Conservation (phyloP, 176 grass and related monocot species). For the Zoysia japonica region DNA sequence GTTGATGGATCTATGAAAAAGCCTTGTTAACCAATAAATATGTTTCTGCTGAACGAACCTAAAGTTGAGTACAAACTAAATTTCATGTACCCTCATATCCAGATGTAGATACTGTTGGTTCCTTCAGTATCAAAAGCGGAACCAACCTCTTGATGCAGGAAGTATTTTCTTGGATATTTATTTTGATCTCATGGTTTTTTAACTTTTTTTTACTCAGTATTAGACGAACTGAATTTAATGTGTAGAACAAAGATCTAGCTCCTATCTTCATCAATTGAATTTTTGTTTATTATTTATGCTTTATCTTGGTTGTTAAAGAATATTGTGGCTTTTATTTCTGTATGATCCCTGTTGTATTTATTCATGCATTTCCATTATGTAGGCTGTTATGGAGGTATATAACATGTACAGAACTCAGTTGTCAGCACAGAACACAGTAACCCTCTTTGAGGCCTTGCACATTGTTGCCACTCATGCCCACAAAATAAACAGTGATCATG, state of each 20-base stretch:
- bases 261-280: slow-evolving; percentile 4
- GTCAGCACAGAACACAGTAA: slow-evolving; percentile 77
- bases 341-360: slow-evolving; percentile 30
- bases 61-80: background rate
- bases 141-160: slow-evolving; percentile 19
- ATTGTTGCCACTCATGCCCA: slow-evolving; percentile 85
- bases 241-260: slow-evolving; percentile 12
- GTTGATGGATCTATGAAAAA: background rate
- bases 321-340: slow-evolving; percentile 3
- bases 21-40: slow-evolving; percentile 3
- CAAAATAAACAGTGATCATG: slow-evolving; percentile 86
- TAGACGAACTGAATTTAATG: background rate
- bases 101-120: background rate
- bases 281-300: slow-evolving; percentile 10
- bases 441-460: slow-evolving; percentile 95
- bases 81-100: background rate
- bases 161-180: slow-evolving; percentile 9
- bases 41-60: background rate
- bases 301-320: slow-evolving; percentile 16
- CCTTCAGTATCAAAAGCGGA: background rate
- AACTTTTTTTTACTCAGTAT: background rate
- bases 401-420: slow-evolving; percentile 84
- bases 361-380: slow-evolving; percentile 42
- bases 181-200: background rate
- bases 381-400: slow-evolving; percentile 99